Evolutionary conservation across 768 basidiomycete genomes (phyloP).

Genomic region (Pisolithus albus): DNA sequence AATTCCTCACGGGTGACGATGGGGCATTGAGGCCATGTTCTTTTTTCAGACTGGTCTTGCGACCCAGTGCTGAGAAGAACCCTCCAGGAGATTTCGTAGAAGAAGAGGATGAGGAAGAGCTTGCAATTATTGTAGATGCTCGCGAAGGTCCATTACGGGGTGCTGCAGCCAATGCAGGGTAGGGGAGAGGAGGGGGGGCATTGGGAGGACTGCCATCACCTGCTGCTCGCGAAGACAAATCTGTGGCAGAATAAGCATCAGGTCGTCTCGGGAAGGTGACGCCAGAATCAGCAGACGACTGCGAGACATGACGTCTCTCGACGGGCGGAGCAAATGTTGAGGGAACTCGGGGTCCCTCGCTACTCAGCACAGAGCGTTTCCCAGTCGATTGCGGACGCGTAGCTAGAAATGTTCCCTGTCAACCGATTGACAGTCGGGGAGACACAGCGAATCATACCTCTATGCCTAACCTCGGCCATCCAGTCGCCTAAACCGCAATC

Average conservation of each 20-base stretch:
- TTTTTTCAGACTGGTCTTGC: constrained; percentile 54
- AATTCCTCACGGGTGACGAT: constrained; percentile 26
- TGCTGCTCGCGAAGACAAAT: constrained; percentile 46
- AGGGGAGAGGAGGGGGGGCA: constrained; percentile 59
- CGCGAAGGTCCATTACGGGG: constrained; percentile 20
- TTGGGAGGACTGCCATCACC: constrained; percentile 48
- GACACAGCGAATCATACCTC: constrained; percentile 36
- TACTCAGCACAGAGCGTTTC: constrained; percentile 23
- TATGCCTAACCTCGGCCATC: constrained; percentile 49
- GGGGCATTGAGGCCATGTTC: constrained; percentile 24
- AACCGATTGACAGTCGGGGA: constrained; percentile 1
- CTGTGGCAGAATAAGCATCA: constrained; percentile 76
- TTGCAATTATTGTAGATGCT: constrained; percentile 28
- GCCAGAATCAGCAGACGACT: constrained; percentile 67
- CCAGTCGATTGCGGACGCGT: constrained; percentile 16
- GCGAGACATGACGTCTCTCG: constrained; percentile 62
- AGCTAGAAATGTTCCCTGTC: constrained; percentile 8
- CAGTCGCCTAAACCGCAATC: constrained; percentile 78
- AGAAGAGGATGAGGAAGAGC: constrained; percentile 43
- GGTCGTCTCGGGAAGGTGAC: constrained; percentile 72
- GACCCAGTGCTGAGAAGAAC: constrained; percentile 71
- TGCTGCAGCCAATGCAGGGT: constrained; percentile 55
- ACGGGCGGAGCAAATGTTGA: constrained; percentile 39
- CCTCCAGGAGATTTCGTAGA: constrained; percentile 42
- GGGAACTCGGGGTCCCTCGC: constrained; percentile 21